Base-by-base conservation (phyloP, 2,329 filamentous ascomycete species). In the Cordyceps fumosorosea region DNA sequence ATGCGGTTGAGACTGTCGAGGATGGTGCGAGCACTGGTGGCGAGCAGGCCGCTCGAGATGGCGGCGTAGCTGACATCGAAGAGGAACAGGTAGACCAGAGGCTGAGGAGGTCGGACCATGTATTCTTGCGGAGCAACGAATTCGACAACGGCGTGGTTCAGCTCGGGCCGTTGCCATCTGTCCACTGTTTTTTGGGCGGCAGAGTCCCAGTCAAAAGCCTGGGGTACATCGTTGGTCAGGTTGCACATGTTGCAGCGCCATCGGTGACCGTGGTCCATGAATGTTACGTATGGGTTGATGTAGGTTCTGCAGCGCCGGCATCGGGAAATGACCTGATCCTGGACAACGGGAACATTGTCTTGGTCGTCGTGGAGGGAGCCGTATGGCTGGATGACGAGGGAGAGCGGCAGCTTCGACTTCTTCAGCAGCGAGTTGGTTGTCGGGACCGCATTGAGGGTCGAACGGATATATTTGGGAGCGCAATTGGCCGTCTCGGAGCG, bases 181-280 rank as follows among this genome's bases (percentile, higher is more conserved):
- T 99, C 93, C 56, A 96, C 88, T 58, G 87, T 89, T 80, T 96
- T 93, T 76, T 98, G 93, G 60, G 92, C 83, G 51, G 91, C 89
- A 40, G 91, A 88, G 76, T 99, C 95, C 95, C 95, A 99, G 74
- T 99, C 95, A 68, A 99, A 99, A 44, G 93, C 93, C 76, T 99
- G 95, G n/a, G 95, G 95, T 45, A 98, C 93, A 69, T 99, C 95
- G 74, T 99, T 99, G 68, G 93, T 97, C 66, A 99, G 81, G 76
- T 96, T 98, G 77, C 95, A 99, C 93, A 99, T 97, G 78, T 99
- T 99, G 80, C 95, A 99, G 71, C 93, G 89, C 95, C 95, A 99
- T 72, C 95, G 86, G 77, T 99, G 95, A 53, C 95, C 95, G 72
- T 98, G 91, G 70, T 99, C 95, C 64, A 99, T 80, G 78, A 99